phyloP scores from a whole-genome alignment of 768 basidiomycete genomes.

The Russula brevipes region DNA sequence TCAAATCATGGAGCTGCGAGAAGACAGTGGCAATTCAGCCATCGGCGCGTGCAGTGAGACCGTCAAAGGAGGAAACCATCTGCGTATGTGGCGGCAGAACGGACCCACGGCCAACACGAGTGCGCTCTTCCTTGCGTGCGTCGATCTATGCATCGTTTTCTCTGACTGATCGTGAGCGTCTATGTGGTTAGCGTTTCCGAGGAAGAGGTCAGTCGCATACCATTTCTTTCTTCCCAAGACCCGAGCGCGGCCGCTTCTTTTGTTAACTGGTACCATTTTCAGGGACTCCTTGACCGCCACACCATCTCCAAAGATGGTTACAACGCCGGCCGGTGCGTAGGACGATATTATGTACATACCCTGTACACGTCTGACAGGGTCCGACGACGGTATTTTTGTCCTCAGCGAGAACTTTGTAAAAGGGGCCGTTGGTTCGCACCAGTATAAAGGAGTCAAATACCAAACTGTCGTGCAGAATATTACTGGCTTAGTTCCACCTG shows the following conservation, averaged over 20 bases:
- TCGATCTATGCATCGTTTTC: not conserved
- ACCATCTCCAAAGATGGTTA: slow-evolving; percentile 32
- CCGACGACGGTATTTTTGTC: too few relatives aligned
- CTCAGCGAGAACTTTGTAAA: not conserved
- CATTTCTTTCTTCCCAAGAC: too few relatives aligned
- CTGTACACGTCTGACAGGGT: too few relatives aligned
- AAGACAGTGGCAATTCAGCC: slow-evolving; percentile 37
- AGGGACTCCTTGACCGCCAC: slow-evolving; percentile 25
- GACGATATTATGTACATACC: too few relatives aligned
- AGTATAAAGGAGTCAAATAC: slow-evolving; percentile 35
- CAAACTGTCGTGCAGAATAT: slow-evolving; percentile 42
- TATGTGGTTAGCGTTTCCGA: slow-evolving; percentile 20
- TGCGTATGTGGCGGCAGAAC: slow-evolving; percentile 28
- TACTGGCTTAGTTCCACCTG: slow-evolving; percentile 50
- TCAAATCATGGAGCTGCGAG: slow-evolving; percentile 42
- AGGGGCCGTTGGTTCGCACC: slow-evolving; percentile 3
- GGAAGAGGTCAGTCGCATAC: slow-evolving; percentile 23
- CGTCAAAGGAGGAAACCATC: slow-evolving; percentile 27
- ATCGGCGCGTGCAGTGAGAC: slow-evolving; percentile 42
- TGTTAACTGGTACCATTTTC: not conserved
- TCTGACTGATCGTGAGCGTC: not conserved
- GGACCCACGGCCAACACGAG: slow-evolving; percentile 28
- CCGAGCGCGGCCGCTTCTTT: not conserved
- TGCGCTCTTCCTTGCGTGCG: slow-evolving; percentile 36
- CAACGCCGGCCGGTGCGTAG: slow-evolving; percentile 30